Evolutionary conservation across 371 early-diverging fungal genomes (phyloP).

Genomic region (Mucor irregularis): DNA sequence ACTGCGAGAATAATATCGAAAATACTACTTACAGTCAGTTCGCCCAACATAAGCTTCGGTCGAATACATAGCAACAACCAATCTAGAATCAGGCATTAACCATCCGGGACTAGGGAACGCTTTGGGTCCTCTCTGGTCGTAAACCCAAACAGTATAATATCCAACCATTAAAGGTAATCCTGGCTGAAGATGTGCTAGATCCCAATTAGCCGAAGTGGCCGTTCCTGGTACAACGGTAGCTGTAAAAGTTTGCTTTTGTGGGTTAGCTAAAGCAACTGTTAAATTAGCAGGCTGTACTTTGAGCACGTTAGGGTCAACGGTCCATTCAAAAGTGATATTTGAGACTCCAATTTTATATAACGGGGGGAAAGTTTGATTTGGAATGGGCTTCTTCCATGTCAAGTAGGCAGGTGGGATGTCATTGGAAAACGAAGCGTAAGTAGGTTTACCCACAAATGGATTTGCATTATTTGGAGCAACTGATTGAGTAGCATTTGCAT

Average conservation of each 20-base stretch:
- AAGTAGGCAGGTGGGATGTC: slow-evolving; percentile 47
- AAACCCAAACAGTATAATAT: slow-evolving; percentile 46
- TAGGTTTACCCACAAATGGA: slow-evolving; percentile 43
- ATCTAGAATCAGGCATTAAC: slow-evolving; percentile 46
- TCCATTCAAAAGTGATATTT: slow-evolving; percentile 49
- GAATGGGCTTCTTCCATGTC: slow-evolving; percentile 52
- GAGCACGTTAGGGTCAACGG: slow-evolving; percentile 35
- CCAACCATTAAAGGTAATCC: slow-evolving; percentile 46
- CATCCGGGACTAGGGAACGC: slow-evolving; percentile 49
- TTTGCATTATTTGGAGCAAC: slow-evolving; percentile 26
- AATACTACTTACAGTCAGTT: slow-evolving; percentile 41
- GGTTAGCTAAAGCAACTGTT: slow-evolving; percentile 45
- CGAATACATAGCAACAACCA: slow-evolving; percentile 48
- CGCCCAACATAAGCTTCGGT: slow-evolving; percentile 47
- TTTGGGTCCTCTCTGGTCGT: slow-evolving; percentile 50
- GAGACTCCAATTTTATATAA: slow-evolving; percentile 46
- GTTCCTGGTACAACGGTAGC: slow-evolving; percentile 41
- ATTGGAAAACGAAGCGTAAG: slow-evolving; percentile 36
- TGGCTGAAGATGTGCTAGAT: slow-evolving; percentile 32
- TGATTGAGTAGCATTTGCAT: slow-evolving; percentile 32
- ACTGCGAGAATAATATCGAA: neutral
- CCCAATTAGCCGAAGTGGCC: slow-evolving; percentile 48
- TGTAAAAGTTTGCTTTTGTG: slow-evolving; percentile 44
- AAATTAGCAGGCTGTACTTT: slow-evolving; percentile 44
- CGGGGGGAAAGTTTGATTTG: slow-evolving; percentile 45